phyloP scores from a whole-genome alignment of 352 stramenopile genomes.

The Stephanocyclus meneghinianus region DNA sequence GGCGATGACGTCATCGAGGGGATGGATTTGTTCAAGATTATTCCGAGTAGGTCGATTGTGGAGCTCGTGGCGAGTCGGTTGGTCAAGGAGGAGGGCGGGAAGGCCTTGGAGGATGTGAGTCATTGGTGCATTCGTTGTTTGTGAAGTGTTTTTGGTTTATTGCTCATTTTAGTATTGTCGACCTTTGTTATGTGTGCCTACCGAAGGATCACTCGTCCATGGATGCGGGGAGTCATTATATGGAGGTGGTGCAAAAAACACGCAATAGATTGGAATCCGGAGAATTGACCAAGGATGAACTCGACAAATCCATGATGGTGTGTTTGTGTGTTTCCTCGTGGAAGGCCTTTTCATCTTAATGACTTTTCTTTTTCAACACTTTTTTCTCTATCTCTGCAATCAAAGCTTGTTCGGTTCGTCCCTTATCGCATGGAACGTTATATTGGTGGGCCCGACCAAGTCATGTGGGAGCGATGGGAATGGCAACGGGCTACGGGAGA shows the following conservation, averaged over 20 bases:
- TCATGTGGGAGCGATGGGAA: conserved; percentile 30
- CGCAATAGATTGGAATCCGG: conserved; percentile 12
- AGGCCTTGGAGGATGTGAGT: conserved; percentile 17
- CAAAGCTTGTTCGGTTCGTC: conserved; percentile 12
- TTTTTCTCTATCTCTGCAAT: not conserved
- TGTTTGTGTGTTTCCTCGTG: no score
- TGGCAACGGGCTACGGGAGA: conserved; percentile 8
- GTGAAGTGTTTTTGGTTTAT: not conserved
- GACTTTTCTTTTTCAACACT: not conserved
- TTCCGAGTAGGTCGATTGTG: conserved; percentile 12
- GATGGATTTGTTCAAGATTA: conserved; percentile 7
- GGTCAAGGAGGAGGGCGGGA: conserved; percentile 8
- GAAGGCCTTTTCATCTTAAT: no score
- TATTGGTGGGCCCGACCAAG: conserved; percentile 21
- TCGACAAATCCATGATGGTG: conserved; percentile 19
- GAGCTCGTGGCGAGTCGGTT: conserved; percentile 18
- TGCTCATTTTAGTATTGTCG: not conserved
- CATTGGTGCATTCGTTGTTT: not conserved
- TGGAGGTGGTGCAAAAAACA: conserved; percentile 23
- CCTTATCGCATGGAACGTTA: conserved; percentile 18
- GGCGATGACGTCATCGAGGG: not conserved
- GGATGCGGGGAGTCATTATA: conserved; percentile 17
- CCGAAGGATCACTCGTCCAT: conserved; percentile 5
- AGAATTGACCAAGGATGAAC: conserved; percentile 19
- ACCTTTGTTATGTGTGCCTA: not conserved